Percentiles rank a stretch among this genome's conserved stretches.
Evolutionary conservation across 768 basidiomycete genomes (phyloP).

Genomic region (Tricholoma sp.): DNA sequence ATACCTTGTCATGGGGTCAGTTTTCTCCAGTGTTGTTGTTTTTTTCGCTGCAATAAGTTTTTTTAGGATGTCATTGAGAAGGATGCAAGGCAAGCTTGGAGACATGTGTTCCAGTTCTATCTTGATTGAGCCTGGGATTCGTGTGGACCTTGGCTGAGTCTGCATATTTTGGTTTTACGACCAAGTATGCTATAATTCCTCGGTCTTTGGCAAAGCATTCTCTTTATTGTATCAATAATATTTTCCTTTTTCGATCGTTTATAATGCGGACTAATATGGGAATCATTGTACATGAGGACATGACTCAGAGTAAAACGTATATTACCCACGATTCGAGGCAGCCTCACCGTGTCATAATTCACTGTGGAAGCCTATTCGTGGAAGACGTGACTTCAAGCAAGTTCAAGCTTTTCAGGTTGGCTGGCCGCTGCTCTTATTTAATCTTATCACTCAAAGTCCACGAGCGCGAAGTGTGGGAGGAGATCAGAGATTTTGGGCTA

Average conservation of each 20-base stretch:
- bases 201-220: not conserved
- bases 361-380: too few relatives aligned
- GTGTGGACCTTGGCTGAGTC: not conserved
- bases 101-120: slow-evolving; percentile 27
- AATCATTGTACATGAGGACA: too few relatives aligned
- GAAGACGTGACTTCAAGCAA: too few relatives aligned
- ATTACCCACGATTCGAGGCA: too few relatives aligned
- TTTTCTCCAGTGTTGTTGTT: not conserved
- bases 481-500: too few relatives aligned
- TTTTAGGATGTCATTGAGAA: slow-evolving; percentile 49
- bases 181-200: not conserved
- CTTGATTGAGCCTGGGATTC: slow-evolving; percentile 12
- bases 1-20: slow-evolving; percentile 56
- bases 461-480: not conserved
- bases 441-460: not conserved
- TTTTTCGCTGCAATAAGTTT: not conserved
- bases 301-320: too few relatives aligned
- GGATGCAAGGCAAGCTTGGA: slow-evolving; percentile 49
- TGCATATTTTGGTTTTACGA: not conserved
- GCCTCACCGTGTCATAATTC: too few relatives aligned
- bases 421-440: too few relatives aligned
- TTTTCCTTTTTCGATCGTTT: too few relatives aligned
- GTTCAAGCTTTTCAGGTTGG: too few relatives aligned
- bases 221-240: not conserved
- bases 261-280: too few relatives aligned